These are phyloP conservation scores for Trichoderma koningiopsis DNA, from an alignment of 2,329 filamentous ascomycete genomes.

Conservation along the genomic window DNA sequence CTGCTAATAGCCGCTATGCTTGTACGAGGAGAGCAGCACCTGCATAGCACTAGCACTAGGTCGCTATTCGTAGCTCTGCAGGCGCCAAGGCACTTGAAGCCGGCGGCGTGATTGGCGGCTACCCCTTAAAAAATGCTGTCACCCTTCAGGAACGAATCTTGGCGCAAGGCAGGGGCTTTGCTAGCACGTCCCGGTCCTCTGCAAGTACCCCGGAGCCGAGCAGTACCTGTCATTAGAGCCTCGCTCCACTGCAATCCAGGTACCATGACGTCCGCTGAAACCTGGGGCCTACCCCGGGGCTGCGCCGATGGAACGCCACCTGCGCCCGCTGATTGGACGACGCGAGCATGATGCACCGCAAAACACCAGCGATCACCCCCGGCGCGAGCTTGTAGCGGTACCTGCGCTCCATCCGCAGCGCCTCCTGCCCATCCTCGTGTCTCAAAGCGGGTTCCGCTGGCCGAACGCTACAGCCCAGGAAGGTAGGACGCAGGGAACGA, in stretches of 20 bases:
- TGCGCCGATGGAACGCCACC: slow-evolving; percentile 19
- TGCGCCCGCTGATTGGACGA: slow-evolving; percentile 22
- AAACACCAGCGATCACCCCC: slow-evolving; percentile 21
- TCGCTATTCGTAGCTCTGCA: background rate
- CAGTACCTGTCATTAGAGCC: slow-evolving; percentile 10
- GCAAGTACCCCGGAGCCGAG: background rate
- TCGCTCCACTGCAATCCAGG: background rate
- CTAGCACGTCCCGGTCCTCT: background rate
- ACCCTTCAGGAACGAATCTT: slow-evolving; percentile 26
- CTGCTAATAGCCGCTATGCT: background rate
- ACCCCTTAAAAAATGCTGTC: slow-evolving; percentile 25
- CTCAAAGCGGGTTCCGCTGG: slow-evolving; percentile 22
- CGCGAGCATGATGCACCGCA: slow-evolving; percentile 20
- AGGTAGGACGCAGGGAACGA: slow-evolving; percentile 12
- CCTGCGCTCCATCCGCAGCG: background rate
- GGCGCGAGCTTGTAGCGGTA: background rate
- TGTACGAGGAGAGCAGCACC: background rate
- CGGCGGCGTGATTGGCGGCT: slow-evolving; percentile 23
- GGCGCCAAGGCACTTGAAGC: slow-evolving; percentile 14
- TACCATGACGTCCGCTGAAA: slow-evolving; percentile 23
- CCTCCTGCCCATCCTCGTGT: slow-evolving; percentile 25
- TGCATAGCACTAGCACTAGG: background rate
- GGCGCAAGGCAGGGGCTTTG: slow-evolving; percentile 7
- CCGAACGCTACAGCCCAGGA: background rate
- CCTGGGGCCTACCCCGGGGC: slow-evolving; percentile 21